Conservation (phyloP, 192 early-diverging fungal species). For the Backusella tuberculispora region DNA sequence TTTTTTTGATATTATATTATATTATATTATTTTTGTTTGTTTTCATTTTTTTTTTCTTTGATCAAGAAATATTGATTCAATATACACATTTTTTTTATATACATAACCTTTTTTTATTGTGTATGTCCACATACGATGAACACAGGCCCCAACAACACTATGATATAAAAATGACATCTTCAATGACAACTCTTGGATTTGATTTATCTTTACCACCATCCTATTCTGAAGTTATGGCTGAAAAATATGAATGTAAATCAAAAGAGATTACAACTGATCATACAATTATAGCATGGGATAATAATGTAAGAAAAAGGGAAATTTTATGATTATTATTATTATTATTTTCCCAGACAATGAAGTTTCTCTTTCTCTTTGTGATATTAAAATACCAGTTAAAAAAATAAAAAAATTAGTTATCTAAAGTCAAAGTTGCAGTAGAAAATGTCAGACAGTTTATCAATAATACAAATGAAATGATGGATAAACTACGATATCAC, state of each 20-base stretch:
- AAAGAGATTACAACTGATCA: background rate
- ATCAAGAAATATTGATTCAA: background rate
- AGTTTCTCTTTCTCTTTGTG: background rate
- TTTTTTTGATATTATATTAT: too few species aligned
- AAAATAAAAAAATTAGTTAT: background rate
- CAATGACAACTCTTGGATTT: background rate
- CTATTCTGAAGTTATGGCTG: background rate
- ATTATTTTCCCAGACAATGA: background rate
- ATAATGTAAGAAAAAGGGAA: background rate
- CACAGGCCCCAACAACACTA: background rate
- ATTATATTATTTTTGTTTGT: background rate
- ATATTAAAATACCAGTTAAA: constrained; percentile 7
- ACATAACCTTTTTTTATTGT: background rate
- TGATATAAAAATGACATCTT: constrained; percentile 8
- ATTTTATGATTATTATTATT: too few species aligned
- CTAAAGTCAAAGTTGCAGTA: constrained; percentile 6
- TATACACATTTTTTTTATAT: too few species aligned
- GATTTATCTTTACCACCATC: constrained; percentile 3
- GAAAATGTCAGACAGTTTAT: constrained; percentile 15
- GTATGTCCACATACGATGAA: constrained; percentile 9
- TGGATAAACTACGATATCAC: constrained; percentile 13
- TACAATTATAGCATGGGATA: background rate
- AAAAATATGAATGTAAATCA: background rate
- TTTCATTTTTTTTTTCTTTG: background rate
- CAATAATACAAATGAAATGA: constrained; percentile 9